phyloP scores from a whole-genome alignment of 306 rosid species.

The Arachis hypogaea region DNA sequence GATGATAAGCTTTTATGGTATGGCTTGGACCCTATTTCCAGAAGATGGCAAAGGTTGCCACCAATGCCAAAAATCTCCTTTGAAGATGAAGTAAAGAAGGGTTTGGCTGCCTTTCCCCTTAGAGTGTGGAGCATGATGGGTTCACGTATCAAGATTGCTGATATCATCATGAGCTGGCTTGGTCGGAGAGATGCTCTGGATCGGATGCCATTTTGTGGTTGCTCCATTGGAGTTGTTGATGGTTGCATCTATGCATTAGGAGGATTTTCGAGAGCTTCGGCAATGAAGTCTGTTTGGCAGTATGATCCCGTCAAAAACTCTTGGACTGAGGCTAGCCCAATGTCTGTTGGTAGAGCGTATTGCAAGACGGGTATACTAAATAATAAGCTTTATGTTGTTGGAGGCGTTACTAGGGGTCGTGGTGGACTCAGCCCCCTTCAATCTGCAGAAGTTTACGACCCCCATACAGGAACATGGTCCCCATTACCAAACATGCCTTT shows the following conservation, averaged over 20 bases:
- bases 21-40: slow-evolving; percentile 48
- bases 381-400: slow-evolving; percentile 52
- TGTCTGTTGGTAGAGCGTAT: slow-evolving; percentile 54
- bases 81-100: slow-evolving; percentile 39
- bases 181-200: slow-evolving; percentile 43
- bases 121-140: slow-evolving; percentile 44
- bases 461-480: slow-evolving; percentile 45
- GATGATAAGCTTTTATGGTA: slow-evolving; percentile 49
- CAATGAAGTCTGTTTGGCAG: slow-evolving; percentile 51
- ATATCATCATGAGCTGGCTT: slow-evolving; percentile 41
- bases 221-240: slow-evolving; percentile 50
- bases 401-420: slow-evolving; percentile 50
- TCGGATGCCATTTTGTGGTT: slow-evolving; percentile 50
- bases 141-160: slow-evolving; percentile 42
- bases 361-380: slow-evolving; percentile 51
- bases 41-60: slow-evolving; percentile 52
- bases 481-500: slow-evolving; percentile 56
- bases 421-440: slow-evolving; percentile 54
- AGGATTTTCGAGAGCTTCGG: slow-evolving; percentile 54
- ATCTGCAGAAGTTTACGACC: slow-evolving; percentile 55
- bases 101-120: slow-evolving; percentile 34
- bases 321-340: slow-evolving; percentile 49
- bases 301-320: slow-evolving; percentile 49
- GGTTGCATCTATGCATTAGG: slow-evolving; percentile 55
- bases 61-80: slow-evolving; percentile 42